Evolutionary conservation across 495 filamentous ascomycete genomes (phyloP).

Genomic region (Astrothelium subdiscretum): DNA sequence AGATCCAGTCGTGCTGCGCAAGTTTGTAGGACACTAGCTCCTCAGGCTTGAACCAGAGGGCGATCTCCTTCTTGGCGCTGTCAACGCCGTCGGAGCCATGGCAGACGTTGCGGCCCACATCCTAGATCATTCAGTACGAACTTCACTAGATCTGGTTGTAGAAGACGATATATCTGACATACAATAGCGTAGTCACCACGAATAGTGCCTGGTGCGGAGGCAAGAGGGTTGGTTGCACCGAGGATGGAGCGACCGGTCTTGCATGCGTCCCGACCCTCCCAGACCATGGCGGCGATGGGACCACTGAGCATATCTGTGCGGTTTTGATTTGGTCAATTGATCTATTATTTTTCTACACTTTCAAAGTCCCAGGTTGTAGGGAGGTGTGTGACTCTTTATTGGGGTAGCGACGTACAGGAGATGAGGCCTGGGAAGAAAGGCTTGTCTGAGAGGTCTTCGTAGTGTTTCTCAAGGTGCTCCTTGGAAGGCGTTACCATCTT

Average conservation of each 20-base stretch:
- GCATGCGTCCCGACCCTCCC: constrained; percentile 94
- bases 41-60: constrained; percentile 83
- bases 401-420: constrained; percentile 46
- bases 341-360: neutral
- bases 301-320: constrained; percentile 85
- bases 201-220: constrained; percentile 90
- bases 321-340: neutral
- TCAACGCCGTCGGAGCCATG: constrained; percentile 98
- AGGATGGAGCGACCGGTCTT: constrained; percentile 95
- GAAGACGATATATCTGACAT: constrained; percentile 3
- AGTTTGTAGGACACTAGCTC: constrained; percentile 74
- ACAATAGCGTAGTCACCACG: constrained; percentile 60
- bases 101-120: constrained; percentile 97
- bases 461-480: constrained; percentile 96
- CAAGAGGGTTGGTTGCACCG: constrained; percentile 95
- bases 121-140: constrained; percentile 33
- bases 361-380: neutral
- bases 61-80: constrained; percentile 98
- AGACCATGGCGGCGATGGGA: constrained; percentile 97
- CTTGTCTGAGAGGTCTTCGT: constrained; percentile 83
- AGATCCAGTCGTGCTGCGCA: constrained; percentile 79
- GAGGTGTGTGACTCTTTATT: neutral
- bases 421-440: constrained; percentile 92
- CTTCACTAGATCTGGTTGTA: constrained; percentile 6
- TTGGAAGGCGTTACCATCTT: constrained; percentile 81